Conservation (phyloP, 257 asterid species). For the Solanum chiquidenum region DNA sequence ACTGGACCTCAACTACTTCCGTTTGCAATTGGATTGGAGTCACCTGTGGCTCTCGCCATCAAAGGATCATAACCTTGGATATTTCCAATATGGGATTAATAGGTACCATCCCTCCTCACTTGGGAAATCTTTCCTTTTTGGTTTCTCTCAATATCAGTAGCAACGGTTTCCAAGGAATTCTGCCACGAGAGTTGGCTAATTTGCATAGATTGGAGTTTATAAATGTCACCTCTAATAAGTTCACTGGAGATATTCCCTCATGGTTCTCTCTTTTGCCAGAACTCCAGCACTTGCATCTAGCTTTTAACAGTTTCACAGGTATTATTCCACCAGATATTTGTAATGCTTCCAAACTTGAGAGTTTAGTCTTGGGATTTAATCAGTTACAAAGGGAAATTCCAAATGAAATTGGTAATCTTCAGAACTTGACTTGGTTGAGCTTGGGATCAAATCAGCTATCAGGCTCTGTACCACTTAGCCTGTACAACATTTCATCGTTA, state of each 20-base stretch:
- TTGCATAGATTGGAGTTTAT: background rate
- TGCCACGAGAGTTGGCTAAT: background rate
- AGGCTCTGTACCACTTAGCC: constrained; percentile 5
- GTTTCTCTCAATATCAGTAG: background rate
- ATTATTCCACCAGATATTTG: constrained; percentile 6
- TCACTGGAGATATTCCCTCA: constrained; percentile 6
- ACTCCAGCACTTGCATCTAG: constrained; percentile 3
- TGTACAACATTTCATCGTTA: constrained; percentile 6
- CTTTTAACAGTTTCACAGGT: constrained; percentile 6
- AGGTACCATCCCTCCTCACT: background rate
- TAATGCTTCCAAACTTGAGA: constrained; percentile 3
- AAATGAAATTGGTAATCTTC: constrained; percentile 2
- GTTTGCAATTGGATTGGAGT: constrained; percentile 29
- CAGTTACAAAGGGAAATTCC: constrained; percentile 1
- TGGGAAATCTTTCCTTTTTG: constrained; percentile 12
- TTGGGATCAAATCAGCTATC: constrained; percentile 9
- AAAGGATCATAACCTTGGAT: constrained; percentile 4
- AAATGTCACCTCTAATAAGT: constrained; percentile 7
- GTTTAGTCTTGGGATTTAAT: constrained; percentile 1
- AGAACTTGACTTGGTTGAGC: background rate
- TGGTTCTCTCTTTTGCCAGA: background rate
- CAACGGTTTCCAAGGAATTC: constrained; percentile 2
- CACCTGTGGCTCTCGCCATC: constrained; percentile 7
- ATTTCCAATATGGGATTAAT: background rate
- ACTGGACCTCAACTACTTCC: constrained; percentile 12